Evolutionary conservation across 352 stramenopile species (phyloP).

Genomic region (Phytopythium delawarense): DNA sequence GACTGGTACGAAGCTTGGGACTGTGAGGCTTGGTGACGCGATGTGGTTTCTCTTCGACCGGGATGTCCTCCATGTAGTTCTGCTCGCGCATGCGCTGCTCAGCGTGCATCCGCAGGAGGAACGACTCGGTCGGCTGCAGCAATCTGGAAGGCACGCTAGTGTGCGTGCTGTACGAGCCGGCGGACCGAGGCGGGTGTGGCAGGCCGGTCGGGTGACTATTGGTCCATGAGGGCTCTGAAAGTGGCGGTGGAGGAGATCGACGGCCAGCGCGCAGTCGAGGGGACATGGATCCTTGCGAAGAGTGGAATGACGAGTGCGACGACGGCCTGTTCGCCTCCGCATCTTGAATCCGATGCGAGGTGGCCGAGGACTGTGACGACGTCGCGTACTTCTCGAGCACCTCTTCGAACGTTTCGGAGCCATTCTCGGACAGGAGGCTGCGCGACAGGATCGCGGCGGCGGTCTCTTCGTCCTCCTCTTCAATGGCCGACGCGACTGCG

Average conservation of each 20-base stretch:
- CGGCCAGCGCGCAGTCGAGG: constrained; percentile 2
- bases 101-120: constrained; percentile 47
- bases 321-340: constrained; percentile 19
- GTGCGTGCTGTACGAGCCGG: constrained; percentile 2
- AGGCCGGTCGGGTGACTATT: not conserved
- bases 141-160: constrained; percentile 36
- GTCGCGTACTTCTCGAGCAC: constrained; percentile 55
- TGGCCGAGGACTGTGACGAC: constrained; percentile 42
- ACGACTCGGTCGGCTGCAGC: constrained; percentile 68
- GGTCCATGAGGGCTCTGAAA: not conserved
- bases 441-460: constrained; percentile 22
- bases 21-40: constrained; percentile 50
- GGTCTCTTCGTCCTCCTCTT: constrained; percentile 12
- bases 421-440: constrained; percentile 33
- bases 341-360: constrained; percentile 38
- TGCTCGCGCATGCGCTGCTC: constrained; percentile 55
- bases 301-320: constrained; percentile 14
- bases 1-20: constrained; percentile 31
- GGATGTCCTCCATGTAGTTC: constrained; percentile 33
- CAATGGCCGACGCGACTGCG: constrained; percentile 1
- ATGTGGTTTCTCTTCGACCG: constrained; percentile 37
- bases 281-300: constrained; percentile 12
- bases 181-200: not conserved
- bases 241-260: not conserved
- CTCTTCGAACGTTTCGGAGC: constrained; percentile 48